Percentiles rank a stretch among this genome's conserved stretches.
Evolutionary conservation across 1,139 yeast species (phyloP).

Genomic region (Arxiozyma slooffiae): DNA sequence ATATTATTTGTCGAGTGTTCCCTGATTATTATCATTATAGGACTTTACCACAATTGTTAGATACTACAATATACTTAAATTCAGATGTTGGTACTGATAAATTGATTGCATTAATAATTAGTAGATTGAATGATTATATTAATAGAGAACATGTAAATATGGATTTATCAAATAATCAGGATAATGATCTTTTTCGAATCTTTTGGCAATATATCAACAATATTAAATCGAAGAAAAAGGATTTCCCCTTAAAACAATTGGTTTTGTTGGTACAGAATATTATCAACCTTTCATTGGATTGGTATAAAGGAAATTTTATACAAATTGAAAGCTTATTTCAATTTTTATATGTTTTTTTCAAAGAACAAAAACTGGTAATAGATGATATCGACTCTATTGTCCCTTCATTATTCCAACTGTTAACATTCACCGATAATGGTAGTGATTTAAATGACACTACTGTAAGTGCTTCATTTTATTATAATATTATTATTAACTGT

Average conservation of each 20-base stretch:
- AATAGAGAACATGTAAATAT: conserved; percentile 31
- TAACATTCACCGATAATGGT: conserved; percentile 12
- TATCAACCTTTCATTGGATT: conserved; percentile 52
- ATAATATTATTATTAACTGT: conserved; percentile 16
- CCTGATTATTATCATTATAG: conserved; percentile 85
- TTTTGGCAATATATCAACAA: conserved; percentile 59
- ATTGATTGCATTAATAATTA: conserved; percentile 59
- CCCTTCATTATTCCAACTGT: conserved; percentile 9
- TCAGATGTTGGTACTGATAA: conserved; percentile 62
- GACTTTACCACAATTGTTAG: conserved; percentile 59
- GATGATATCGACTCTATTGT: background rate
- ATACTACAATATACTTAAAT: conserved; percentile 56
- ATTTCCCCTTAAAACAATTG: conserved; percentile 55
- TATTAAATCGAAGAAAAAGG: conserved; percentile 49
- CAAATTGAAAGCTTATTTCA: conserved; percentile 53
- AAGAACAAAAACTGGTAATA: conserved; percentile 32
- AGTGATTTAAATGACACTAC: background rate
- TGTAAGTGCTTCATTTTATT: background rate
- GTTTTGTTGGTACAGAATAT: conserved; percentile 57
- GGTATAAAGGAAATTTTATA: conserved; percentile 52
- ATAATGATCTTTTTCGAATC: conserved; percentile 40
- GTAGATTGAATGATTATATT: conserved; percentile 57
- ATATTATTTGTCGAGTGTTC: conserved; percentile 85
- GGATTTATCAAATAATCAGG: background rate
- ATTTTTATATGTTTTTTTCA: conserved; percentile 41